Base-by-base conservation (phyloP, 2,329 filamentous ascomycete genomes). In the Botryotinia convoluta region DNA sequence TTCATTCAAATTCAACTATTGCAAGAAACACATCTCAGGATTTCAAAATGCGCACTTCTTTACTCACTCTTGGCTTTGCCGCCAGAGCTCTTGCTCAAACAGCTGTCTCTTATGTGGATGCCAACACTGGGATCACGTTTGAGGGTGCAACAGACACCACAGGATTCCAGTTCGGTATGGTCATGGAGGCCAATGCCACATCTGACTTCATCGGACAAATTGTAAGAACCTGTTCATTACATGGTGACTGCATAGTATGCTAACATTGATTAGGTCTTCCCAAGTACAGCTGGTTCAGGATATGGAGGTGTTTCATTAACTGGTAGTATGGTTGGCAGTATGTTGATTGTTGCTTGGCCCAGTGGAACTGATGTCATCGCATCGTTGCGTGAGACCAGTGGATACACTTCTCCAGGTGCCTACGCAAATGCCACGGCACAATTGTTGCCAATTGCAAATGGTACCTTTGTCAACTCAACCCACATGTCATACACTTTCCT, bases 161-260 rank as follows among this genome's bases (percentile, higher is more conserved):
- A 10, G 84, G 83, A 37, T 88, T 82, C 78, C 82, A 78, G 39
- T 85, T 88, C 72, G 86, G 86, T 77, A 82, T 89, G 57, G 86
- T 85, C 1, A 78, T 88, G 3, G 87, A 87, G 1, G 82, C 86
- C 74, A 84, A 81, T 18, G 80, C 84, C 22, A 83, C 80, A 1
- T 83, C 83, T 18, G 87, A 89, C 79, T 85, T 89, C 76, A 87
- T 89, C 74, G 86, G 84, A 12, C 86, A 88, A 77, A 82, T 90
- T 62, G 84, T 87, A 82, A 84, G 72, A 82, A 82, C 4, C 16
- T 16, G 29, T 32, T 32, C 35, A 29, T 42, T 16, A 2, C 4
- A 32, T 32, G 5, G 14, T 18, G 16, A 68, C 35, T 32, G 18
- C 18, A 42, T 16, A 29, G 14, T 4, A 39, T 42, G 20, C 45